phyloP scores from a whole-genome alignment of 768 basidiomycete genomes.

The Suillus subalutaceus region DNA sequence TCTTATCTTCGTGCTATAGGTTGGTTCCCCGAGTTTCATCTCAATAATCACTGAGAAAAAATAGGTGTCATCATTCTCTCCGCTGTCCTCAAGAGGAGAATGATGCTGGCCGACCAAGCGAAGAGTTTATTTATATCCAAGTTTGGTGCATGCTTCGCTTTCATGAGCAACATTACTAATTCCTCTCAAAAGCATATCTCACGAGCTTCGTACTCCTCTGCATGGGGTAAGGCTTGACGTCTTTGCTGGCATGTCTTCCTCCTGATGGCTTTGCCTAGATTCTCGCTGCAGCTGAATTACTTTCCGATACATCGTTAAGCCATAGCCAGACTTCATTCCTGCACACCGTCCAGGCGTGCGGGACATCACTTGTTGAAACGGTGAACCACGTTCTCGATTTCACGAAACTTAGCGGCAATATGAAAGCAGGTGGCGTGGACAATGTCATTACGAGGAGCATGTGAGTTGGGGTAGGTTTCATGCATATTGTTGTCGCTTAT shows the following conservation, averaged over 20 bases:
- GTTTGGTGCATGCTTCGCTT: slow-evolving; percentile 41
- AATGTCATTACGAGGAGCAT: slow-evolving; percentile 70
- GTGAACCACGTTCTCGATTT: slow-evolving; percentile 97
- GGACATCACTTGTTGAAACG: slow-evolving; percentile 93
- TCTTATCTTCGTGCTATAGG: slow-evolving; percentile 93
- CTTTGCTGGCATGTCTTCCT: background rate
- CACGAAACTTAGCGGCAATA: slow-evolving; percentile 89
- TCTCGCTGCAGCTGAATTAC: slow-evolving; percentile 88
- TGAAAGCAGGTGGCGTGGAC: slow-evolving; percentile 76
- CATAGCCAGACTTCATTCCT: slow-evolving; percentile 85
- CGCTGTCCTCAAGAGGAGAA: slow-evolving; percentile 87
- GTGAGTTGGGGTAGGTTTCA: slow-evolving; percentile 41
- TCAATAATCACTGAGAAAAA: slow-evolving; percentile 9
- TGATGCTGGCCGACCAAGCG: slow-evolving; percentile 94
- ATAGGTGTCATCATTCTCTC: slow-evolving; percentile 89
- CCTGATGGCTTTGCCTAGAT: slow-evolving; percentile 50
- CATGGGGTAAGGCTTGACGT: slow-evolving; percentile 65
- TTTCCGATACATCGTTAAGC: slow-evolving; percentile 81
- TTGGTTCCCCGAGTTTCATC: slow-evolving; percentile 25
- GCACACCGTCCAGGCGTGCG: slow-evolving; percentile 93
- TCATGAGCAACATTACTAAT: background rate
- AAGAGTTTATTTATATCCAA: slow-evolving; percentile 93
- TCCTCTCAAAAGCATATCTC: slow-evolving; percentile 64
- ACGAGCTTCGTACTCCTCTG: slow-evolving; percentile 87
- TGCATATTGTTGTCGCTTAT: background rate